phyloP scores from a whole-genome alignment of 345 rosid genomes.

The Populus alba region DNA sequence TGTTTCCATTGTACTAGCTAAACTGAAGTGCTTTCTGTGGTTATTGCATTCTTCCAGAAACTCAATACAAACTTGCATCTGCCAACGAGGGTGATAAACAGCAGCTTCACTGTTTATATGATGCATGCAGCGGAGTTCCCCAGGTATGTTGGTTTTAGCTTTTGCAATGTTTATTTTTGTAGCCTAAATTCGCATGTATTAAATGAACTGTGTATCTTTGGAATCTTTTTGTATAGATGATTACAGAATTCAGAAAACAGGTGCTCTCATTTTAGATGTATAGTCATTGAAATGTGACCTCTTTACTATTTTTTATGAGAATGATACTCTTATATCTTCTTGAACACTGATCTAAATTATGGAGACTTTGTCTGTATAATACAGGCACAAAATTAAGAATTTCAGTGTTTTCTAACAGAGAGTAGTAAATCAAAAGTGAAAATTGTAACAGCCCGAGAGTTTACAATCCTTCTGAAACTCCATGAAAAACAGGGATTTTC shows the following conservation, averaged over 20 bases:
- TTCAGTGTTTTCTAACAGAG: neutral
- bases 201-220: neutral
- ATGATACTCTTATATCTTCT: too few relatives aligned
- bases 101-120: slow-evolving; percentile 39
- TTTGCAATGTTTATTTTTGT: neutral
- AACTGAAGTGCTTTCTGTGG: slow-evolving; percentile 2
- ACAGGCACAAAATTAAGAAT: neutral
- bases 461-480: too few relatives aligned
- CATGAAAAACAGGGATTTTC: too few relatives aligned
- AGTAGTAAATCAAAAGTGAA: neutral
- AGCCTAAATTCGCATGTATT: neutral
- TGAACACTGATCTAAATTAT: too few relatives aligned
- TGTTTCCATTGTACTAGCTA: neutral
- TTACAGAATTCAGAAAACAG: neutral
- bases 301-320: neutral
- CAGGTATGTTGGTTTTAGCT: slow-evolving; percentile 28
- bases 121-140: slow-evolving; percentile 45
- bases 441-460: too few relatives aligned
- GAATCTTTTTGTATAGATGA: neutral
- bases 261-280: neutral
- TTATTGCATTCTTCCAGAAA: slow-evolving; percentile 23
- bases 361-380: neutral
- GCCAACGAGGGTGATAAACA: slow-evolving; percentile 39
- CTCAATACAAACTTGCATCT: slow-evolving; percentile 39
- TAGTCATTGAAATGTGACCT: neutral